Base-by-base conservation (phyloP, 176 grass and related monocot species). In the Metroxylon sagu region DNA sequence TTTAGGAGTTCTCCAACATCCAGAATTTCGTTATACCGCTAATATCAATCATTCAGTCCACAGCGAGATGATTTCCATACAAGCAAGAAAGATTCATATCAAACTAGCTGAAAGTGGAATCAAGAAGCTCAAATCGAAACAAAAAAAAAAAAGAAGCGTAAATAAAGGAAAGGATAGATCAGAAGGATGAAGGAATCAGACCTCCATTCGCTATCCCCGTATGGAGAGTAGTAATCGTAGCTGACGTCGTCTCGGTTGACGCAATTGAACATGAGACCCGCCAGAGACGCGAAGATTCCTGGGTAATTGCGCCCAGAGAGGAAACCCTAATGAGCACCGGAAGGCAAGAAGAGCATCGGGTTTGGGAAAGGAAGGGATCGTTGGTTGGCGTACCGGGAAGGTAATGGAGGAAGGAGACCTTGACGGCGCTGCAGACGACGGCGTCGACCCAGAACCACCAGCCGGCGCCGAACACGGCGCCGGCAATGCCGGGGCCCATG, bases 391-490 rank as follows among this genome's bases (percentile, higher is more conserved):
- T 76, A 97, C 93, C 93, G 14, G 93, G 84, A 49, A 97, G 93
- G 84, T 97, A 91, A 69, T 97, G 87, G 66, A 92, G 73, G 77
- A 91, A 97, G 64, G 87, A 88, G 73, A 92, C 68, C 76, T 75
- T 75, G 57, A 85, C 87, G 26, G 70, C 57, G 71, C 93, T 97
- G 70, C 87, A 97, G 71, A 97, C 93, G 56, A 97, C 81, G 53
- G 93, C 83, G 66, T 97, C 87, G 78, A 91, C 87, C 93, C 87
- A 97, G 70, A 97, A 91, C 92, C 92, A 91, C 93, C 93, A 97
- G 0, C 81, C 93, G 0, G 93, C 83, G 26, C 93, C 93, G 62
- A 97, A 97, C 31, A 97, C 78, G 43, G 87, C 87, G 53, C 93
- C 93, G 49, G 93, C 30, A 59, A 97, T 62, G 17, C 93, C 87